Percentiles rank a stretch among this genome's conserved stretches.
Conservation (phyloP, 202 grass and related monocot species). For the Panicum hallii region DNA sequence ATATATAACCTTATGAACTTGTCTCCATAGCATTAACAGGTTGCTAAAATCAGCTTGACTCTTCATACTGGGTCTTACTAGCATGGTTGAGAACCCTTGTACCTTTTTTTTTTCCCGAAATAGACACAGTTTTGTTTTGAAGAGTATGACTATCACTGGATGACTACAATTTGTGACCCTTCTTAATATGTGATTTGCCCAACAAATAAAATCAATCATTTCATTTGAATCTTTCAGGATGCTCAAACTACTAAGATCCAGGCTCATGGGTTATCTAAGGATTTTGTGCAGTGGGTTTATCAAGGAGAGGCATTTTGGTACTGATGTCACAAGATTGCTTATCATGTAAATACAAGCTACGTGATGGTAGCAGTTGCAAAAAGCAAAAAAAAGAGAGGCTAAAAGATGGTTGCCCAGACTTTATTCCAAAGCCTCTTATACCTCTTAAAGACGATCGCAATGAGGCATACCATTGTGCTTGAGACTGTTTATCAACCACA, state of each 20-base stretch:
- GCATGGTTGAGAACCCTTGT: neutral
- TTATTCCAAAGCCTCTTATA: conserved; percentile 35
- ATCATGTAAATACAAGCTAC: conserved; percentile 41
- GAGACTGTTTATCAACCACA: neutral
- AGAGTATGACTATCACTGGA: neutral
- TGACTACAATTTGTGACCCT: neutral
- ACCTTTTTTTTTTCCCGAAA: neutral
- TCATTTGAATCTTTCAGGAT: conserved; percentile 56
- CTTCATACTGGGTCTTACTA: neutral
- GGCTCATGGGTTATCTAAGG: conserved; percentile 55
- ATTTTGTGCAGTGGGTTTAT: conserved; percentile 71
- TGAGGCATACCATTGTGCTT: neutral
- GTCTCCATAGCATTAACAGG: conserved; percentile 3
- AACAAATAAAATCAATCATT: conserved; percentile 29
- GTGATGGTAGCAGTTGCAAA: conserved; percentile 27
- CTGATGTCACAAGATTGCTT: conserved; percentile 52
- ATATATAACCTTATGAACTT: neutral
- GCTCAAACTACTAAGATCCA: conserved; percentile 36
- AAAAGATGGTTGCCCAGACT: conserved; percentile 31
- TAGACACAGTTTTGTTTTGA: neutral
- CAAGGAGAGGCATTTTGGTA: conserved; percentile 64
- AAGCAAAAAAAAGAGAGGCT: neutral
- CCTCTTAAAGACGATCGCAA: conserved; percentile 9
- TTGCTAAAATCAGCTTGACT: conserved; percentile 1
- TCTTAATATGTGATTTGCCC: conserved; percentile 12